Conservation (phyloP, 805 yeast species). For the Teunomyces gatunensis region DNA sequence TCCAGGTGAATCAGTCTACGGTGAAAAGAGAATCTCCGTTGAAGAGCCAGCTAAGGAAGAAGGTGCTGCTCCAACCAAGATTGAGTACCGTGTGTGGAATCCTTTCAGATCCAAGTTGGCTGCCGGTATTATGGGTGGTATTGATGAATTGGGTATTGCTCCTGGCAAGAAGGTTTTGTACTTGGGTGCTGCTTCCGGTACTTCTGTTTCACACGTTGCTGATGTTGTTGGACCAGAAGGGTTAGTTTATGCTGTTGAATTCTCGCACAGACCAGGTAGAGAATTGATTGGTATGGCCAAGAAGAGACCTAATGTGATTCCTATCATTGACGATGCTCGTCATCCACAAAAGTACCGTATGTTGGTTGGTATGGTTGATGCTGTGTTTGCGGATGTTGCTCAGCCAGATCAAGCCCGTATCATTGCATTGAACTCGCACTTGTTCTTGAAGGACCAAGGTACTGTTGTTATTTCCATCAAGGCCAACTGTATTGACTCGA, state of each 20-base stretch:
- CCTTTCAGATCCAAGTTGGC: slow-evolving; percentile 99
- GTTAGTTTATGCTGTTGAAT: slow-evolving; percentile 97
- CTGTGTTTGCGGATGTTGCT: slow-evolving; percentile 98
- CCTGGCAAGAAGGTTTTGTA: slow-evolving; percentile 98
- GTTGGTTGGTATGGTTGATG: slow-evolving; percentile 98
- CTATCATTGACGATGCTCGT: slow-evolving; percentile 99
- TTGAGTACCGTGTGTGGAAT: slow-evolving; percentile 99
- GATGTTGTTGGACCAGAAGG: slow-evolving; percentile 99
- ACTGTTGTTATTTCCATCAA: slow-evolving; percentile 98
- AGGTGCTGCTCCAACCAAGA: slow-evolving; percentile 86
- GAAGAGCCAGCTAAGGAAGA: slow-evolving; percentile 92
- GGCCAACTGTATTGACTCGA: slow-evolving; percentile 99
- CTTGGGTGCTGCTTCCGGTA: slow-evolving; percentile 99
- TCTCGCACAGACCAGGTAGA: slow-evolving; percentile 99
- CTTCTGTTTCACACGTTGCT: slow-evolving; percentile 97
- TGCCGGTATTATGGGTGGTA: slow-evolving; percentile 99
- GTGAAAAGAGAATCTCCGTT: slow-evolving; percentile 92
- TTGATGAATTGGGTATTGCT: slow-evolving; percentile 93
- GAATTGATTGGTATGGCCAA: slow-evolving; percentile 99
- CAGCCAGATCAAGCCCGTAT: slow-evolving; percentile 99
- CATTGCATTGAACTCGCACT: slow-evolving; percentile 95
- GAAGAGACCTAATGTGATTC: slow-evolving; percentile 99
- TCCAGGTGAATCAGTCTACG: slow-evolving; percentile 98
- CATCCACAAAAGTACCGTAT: slow-evolving; percentile 99
- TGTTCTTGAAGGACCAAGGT: slow-evolving; percentile 97